These are phyloP conservation scores for Botrytis aclada DNA, from an alignment of 2,329 filamentous ascomycete species.

Conservation along the genomic window DNA sequence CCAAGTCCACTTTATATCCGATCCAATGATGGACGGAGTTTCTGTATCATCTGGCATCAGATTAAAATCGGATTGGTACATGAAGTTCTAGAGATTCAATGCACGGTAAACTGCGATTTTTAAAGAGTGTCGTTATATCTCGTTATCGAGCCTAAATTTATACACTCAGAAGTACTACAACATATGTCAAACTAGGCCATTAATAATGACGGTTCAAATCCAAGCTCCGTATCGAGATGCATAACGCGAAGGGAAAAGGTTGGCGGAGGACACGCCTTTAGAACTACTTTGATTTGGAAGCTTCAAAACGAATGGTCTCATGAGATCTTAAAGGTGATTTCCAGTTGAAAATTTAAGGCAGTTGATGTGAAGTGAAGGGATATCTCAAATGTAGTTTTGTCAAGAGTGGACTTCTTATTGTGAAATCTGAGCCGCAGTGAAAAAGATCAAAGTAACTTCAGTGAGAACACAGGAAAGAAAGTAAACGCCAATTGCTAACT, in stretches of 20 bases:
- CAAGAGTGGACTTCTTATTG: background rate
- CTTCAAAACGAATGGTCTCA: background rate
- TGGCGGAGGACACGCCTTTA: background rate
- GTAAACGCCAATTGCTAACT: background rate
- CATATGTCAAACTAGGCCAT: background rate
- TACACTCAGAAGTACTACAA: background rate
- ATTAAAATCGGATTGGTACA: background rate
- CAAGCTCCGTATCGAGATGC: background rate
- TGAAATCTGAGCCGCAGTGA: background rate
- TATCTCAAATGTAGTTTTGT: background rate
- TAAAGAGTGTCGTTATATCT: background rate
- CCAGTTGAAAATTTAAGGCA: background rate
- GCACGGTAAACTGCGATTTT: too few species aligned
- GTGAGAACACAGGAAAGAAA: background rate
- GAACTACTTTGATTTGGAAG: background rate
- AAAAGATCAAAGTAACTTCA: background rate
- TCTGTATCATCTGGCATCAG: background rate
- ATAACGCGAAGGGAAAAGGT: background rate
- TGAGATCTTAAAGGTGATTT: background rate
- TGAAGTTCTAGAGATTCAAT: background rate
- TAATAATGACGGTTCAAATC: background rate
- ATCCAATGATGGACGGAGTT: background rate
- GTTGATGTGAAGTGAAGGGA: background rate
- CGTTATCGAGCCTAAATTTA: background rate
- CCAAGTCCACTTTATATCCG: background rate